These are phyloP conservation scores for Entomophthora muscae DNA, from an alignment of 371 early-diverging fungal genomes.

Conservation along the genomic window DNA sequence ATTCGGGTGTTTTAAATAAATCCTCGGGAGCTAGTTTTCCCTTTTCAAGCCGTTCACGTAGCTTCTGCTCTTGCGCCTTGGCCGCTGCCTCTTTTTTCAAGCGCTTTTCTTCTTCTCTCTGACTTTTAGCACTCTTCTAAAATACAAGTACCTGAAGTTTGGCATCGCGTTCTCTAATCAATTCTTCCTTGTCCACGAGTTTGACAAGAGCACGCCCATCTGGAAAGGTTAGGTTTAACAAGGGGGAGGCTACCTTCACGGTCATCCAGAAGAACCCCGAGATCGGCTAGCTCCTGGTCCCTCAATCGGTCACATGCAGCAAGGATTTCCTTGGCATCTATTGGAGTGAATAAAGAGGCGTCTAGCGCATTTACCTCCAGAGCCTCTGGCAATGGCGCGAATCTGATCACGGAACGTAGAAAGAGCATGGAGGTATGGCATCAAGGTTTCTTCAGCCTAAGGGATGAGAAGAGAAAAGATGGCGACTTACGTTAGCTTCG, in stretches of 20 bases:
- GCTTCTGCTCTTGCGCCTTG: constrained; percentile 40
- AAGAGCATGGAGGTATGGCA: constrained; percentile 64
- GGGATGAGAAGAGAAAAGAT: not conserved
- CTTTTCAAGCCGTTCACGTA: constrained; percentile 50
- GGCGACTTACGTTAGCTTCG: constrained; percentile 17
- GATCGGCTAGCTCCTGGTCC: constrained; percentile 64
- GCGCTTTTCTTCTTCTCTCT: constrained; percentile 41
- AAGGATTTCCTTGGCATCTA: constrained; percentile 37
- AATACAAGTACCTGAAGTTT: constrained; percentile 16
- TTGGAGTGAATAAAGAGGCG: not conserved
- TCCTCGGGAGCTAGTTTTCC: constrained; percentile 56
- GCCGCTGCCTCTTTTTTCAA: constrained; percentile 43
- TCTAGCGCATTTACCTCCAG: constrained; percentile 11
- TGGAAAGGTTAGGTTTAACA: constrained; percentile 7
- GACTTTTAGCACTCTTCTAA: constrained; percentile 14
- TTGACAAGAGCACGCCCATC: constrained; percentile 85
- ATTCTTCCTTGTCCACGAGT: constrained; percentile 55
- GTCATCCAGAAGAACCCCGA: constrained; percentile 84
- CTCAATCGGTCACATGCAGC: constrained; percentile 67
- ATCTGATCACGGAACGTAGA: constrained; percentile 81
- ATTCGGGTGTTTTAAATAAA: constrained; percentile 55
- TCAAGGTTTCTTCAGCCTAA: constrained; percentile 41
- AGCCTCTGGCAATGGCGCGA: constrained; percentile 43
- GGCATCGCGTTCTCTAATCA: constrained; percentile 39
- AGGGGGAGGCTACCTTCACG: constrained; percentile 33